Evolutionary conservation across 306 rosid species (phyloP).

Genomic region (Lathyrus sativus): DNA sequence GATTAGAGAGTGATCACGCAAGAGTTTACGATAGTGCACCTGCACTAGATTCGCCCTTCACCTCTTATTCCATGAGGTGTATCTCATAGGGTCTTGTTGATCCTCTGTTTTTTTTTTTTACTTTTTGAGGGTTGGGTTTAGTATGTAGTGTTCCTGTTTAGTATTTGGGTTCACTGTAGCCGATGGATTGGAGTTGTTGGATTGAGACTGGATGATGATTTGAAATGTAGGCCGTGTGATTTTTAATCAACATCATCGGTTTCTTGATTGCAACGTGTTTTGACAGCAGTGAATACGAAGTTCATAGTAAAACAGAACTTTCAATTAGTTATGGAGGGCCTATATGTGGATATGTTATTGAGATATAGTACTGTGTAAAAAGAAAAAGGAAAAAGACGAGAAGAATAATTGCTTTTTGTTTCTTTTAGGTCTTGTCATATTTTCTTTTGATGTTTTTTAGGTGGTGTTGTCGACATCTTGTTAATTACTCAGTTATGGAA

Average conservation of each 20-base stretch:
- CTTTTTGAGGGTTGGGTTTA: not conserved
- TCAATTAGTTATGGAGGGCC: constrained; percentile 2
- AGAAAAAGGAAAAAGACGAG: not conserved
- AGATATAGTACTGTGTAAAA: not conserved
- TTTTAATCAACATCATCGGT: not conserved
- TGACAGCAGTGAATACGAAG: not conserved
- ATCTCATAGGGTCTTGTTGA: constrained; percentile 47
- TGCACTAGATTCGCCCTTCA: constrained; percentile 57
- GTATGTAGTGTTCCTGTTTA: not conserved
- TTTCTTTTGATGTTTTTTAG: no score
- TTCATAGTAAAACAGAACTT: not conserved
- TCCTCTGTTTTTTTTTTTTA: not conserved
- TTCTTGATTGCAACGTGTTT: not conserved
- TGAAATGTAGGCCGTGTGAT: not conserved
- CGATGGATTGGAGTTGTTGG: not conserved
- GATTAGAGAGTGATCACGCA: constrained; percentile 85
- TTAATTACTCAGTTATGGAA: not conserved
- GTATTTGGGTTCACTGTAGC: not conserved
- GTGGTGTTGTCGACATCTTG: not conserved
- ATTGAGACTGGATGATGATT: not conserved
- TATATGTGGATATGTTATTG: not conserved
- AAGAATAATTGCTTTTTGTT: not conserved
- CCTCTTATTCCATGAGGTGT: constrained; percentile 90
- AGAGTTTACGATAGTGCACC: constrained; percentile 70
- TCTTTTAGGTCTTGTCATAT: not conserved